A percentile compares a stretch with the other conserved stretches of the same genome.
Conservation (phyloP, 805 yeast genomes). For the Lachancea sp. region DNA sequence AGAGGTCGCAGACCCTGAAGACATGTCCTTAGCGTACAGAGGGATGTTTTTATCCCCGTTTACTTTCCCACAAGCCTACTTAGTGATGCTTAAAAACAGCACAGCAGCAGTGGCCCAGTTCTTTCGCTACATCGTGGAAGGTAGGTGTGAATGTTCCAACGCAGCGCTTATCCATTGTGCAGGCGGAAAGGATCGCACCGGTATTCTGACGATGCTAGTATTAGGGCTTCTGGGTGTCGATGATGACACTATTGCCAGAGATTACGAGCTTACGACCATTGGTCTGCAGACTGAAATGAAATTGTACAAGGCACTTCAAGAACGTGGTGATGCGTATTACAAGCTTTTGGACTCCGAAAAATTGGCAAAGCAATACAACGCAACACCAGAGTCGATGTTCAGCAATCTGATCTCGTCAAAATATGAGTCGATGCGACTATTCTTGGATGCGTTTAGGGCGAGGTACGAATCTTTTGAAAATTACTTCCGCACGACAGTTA, state of each 20-base stretch:
- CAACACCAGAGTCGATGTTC: slow-evolving; percentile 44
- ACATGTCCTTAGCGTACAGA: slow-evolving; percentile 48
- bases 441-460: slow-evolving; percentile 46
- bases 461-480: slow-evolving; percentile 49
- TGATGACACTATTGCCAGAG: slow-evolving; percentile 56
- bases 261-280: slow-evolving; percentile 65
- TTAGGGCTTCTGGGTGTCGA: slow-evolving; percentile 61
- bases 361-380: slow-evolving; percentile 21
- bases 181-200: slow-evolving; percentile 86
- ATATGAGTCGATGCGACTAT: slow-evolving; percentile 62
- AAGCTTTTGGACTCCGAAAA: slow-evolving; percentile 28
- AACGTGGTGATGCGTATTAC: slow-evolving; percentile 34
- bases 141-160: slow-evolving; percentile 31
- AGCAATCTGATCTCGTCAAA: slow-evolving; percentile 54
- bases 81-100: slow-evolving; percentile 49
- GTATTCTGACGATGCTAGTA: slow-evolving; percentile 62
- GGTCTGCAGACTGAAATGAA: slow-evolving; percentile 48
- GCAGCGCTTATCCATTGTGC: slow-evolving; percentile 68
- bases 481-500: slow-evolving; percentile 42
- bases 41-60: slow-evolving; percentile 52
- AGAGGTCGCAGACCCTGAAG: slow-evolving; percentile 57
- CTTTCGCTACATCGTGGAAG: slow-evolving; percentile 50
- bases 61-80: slow-evolving; percentile 59
- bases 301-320: slow-evolving; percentile 25
- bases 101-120: slow-evolving; percentile 41